These are phyloP conservation scores for Spiromastix sp. DNA, from an alignment of 2,329 filamentous ascomycete genomes.

Conservation along the genomic window DNA sequence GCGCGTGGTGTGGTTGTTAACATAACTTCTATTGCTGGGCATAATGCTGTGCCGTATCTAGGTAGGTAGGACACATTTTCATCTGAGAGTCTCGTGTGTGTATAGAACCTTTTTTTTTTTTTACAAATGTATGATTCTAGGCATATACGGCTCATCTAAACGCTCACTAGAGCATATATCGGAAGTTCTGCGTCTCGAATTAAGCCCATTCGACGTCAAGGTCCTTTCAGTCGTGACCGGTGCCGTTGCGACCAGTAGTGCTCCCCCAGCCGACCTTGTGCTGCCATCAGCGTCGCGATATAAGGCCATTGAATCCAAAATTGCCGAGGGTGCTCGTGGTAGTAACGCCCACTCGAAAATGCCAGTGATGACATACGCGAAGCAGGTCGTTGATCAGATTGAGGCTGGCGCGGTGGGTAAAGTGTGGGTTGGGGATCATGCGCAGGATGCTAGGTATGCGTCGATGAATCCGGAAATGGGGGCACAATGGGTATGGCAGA, in stretches of 20 bases:
- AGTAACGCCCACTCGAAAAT: neutral
- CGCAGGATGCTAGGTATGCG: too few species aligned
- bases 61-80: too few species aligned
- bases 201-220: slow-evolving; percentile 18
- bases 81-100: too few species aligned
- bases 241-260: slow-evolving; percentile 3
- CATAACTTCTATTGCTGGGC: slow-evolving; percentile 14
- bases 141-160: slow-evolving; percentile 17
- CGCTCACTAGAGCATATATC: slow-evolving; percentile 17
- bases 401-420: too few species aligned
- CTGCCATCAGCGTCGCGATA: slow-evolving; percentile 1
- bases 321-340: neutral
- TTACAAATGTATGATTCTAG: neutral
- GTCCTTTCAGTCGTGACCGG: slow-evolving; percentile 17
- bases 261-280: too few species aligned
- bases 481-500: too few species aligned
- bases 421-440: neutral
- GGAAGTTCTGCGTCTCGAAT: slow-evolving; percentile 19
- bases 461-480: too few species aligned
- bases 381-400: neutral
- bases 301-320: neutral
- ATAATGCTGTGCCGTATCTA: slow-evolving; percentile 3
- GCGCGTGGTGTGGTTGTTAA: slow-evolving; percentile 16
- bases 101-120: too few species aligned
- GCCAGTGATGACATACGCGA: slow-evolving; percentile 2